A percentile compares a stretch with the other conserved stretches of the same genome.
phyloP scores from a whole-genome alignment of 1,284 basidiomycete genomes.

The Leccinum cinnamomeum region DNA sequence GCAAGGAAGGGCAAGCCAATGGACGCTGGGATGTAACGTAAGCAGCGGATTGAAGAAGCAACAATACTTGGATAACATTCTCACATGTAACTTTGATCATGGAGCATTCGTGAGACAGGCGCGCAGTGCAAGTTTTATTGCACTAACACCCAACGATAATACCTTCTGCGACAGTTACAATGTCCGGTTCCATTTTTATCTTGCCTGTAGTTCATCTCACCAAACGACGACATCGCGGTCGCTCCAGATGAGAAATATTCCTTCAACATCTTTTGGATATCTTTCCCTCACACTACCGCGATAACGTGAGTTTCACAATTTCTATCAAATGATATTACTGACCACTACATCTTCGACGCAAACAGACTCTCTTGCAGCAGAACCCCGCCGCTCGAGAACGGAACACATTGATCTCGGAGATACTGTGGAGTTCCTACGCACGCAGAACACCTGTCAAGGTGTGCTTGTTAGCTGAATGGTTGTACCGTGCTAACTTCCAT shows the following conservation, averaged over 20 bases:
- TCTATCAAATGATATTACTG: neutral
- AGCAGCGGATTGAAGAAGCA: too few species aligned
- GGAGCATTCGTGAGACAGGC: too few species aligned
- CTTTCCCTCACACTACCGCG: too few species aligned
- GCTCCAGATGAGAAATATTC: too few species aligned
- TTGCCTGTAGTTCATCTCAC: too few species aligned
- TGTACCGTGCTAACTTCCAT: neutral
- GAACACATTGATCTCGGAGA: constrained; percentile 16
- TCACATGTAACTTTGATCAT: too few species aligned
- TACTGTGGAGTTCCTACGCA: neutral
- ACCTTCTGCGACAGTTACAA: neutral
- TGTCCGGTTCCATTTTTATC: too few species aligned
- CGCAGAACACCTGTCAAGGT: neutral
- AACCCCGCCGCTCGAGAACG: neutral
- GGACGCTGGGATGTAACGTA: too few species aligned
- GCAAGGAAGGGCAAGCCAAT: too few species aligned
- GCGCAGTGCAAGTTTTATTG: neutral
- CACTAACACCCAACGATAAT: neutral
- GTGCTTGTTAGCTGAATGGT: neutral
- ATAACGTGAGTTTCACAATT: neutral
- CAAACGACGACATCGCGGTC: too few species aligned
- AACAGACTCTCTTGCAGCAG: constrained; percentile 12
- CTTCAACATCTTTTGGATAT: neutral
- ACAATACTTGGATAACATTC: too few species aligned
- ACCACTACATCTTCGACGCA: neutral